Conservation (phyloP, 495 filamentous ascomycete species). For the Lophiotrema nucula region DNA sequence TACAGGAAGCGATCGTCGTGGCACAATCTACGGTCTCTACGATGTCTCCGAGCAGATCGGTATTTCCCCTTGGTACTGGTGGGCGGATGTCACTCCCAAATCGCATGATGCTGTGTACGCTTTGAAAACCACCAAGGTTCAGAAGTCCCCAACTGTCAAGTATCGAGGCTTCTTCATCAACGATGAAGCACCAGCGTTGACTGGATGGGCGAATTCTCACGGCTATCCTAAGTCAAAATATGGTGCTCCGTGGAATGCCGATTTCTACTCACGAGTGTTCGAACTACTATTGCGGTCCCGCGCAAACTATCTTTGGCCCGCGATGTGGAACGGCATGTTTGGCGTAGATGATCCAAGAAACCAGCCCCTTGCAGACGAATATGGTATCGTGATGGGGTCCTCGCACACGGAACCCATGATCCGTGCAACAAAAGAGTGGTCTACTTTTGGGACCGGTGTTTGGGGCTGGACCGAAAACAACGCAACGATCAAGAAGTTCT, state of each 20-base stretch:
- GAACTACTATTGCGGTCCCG: slow-evolving; percentile 67
- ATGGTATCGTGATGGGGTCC: slow-evolving; percentile 68
- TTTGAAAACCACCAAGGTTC: slow-evolving; percentile 50
- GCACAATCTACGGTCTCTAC: slow-evolving; percentile 72
- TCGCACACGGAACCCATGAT: slow-evolving; percentile 75
- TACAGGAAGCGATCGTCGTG: slow-evolving; percentile 62
- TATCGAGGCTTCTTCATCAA: slow-evolving; percentile 80
- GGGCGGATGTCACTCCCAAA: slow-evolving; percentile 64
- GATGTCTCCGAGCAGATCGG: slow-evolving; percentile 74
- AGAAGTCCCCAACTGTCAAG: slow-evolving; percentile 64
- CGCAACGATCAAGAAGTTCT: slow-evolving; percentile 62
- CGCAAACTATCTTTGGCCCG: slow-evolving; percentile 76
- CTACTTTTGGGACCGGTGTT: slow-evolving; percentile 52
- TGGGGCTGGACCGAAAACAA: slow-evolving; percentile 71
- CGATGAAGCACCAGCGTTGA: slow-evolving; percentile 70
- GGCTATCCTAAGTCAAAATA: slow-evolving; percentile 51
- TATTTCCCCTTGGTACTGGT: slow-evolving; percentile 76
- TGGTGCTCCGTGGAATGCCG: slow-evolving; percentile 58
- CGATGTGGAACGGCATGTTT: slow-evolving; percentile 70
- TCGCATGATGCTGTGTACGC: slow-evolving; percentile 57
- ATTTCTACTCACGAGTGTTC: slow-evolving; percentile 68
- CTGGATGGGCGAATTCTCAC: slow-evolving; percentile 63
- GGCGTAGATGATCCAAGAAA: slow-evolving; percentile 67
- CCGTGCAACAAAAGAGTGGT: slow-evolving; percentile 69
- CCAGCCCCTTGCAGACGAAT: slow-evolving; percentile 67